Evolutionary conservation across 2,329 filamentous ascomycete species (phyloP).

Genomic region (Xylaria sp.): DNA sequence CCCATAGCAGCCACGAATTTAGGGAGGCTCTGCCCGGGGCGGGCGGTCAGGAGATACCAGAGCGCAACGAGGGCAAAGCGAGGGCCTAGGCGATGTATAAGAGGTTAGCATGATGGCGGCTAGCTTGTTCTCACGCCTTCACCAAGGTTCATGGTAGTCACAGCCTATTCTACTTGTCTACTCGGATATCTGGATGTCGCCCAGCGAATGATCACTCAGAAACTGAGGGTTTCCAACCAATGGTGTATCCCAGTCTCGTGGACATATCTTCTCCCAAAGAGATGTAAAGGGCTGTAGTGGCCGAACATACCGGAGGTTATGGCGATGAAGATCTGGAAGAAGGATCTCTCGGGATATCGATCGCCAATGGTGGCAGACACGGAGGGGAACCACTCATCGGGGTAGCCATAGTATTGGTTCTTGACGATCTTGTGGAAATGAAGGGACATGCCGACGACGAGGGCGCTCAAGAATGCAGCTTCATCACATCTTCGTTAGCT

Average conservation of each 20-base stretch:
- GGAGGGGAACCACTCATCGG: constrained; percentile 94
- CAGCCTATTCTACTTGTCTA: neutral
- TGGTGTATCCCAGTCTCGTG: neutral
- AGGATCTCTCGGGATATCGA: constrained; percentile 92
- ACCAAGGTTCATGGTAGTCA: neutral
- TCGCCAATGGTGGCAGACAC: constrained; percentile 97
- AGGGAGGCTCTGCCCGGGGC: constrained; percentile 75
- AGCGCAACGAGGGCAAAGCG: constrained; percentile 88
- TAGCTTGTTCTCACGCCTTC: neutral
- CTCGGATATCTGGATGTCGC: neutral
- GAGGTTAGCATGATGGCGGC: constrained; percentile 22
- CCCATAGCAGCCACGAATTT: constrained; percentile 82
- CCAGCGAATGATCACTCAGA: neutral
- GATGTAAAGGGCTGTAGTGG: neutral
- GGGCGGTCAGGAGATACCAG: constrained; percentile 88
- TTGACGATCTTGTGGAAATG: constrained; percentile 98
- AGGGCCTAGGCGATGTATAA: constrained; percentile 64
- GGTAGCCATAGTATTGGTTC: constrained; percentile 95
- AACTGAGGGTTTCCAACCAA: neutral
- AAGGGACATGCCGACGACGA: constrained; percentile 78
- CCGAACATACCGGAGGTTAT: constrained; percentile 77
- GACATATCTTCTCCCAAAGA: neutral
- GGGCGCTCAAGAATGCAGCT: constrained; percentile 86
- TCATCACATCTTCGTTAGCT: constrained; percentile 16
- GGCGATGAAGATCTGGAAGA: constrained; percentile 97